phyloP scores from a whole-genome alignment of 345 rosid genomes.

The Mangifera indica region DNA sequence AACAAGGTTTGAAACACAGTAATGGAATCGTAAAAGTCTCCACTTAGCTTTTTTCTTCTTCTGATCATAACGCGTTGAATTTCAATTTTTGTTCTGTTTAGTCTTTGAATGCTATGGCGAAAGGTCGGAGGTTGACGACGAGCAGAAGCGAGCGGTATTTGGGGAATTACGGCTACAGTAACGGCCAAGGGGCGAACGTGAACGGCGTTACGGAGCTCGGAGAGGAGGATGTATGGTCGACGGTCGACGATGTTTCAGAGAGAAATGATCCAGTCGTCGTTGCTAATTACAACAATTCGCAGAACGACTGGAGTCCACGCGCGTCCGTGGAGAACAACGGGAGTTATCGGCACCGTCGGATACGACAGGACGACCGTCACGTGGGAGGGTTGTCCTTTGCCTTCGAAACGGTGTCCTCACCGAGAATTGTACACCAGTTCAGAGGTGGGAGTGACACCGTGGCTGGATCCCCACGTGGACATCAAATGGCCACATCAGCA shows the following conservation, averaged over 20 bases:
- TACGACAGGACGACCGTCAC: slow-evolving; percentile 25
- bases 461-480: slow-evolving; percentile 36
- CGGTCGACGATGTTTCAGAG: slow-evolving; percentile 41
- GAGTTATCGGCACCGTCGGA: slow-evolving; percentile 12
- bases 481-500: slow-evolving; percentile 71
- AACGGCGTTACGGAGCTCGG: slow-evolving; percentile 48
- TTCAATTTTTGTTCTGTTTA: not conserved
- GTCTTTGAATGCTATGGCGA: slow-evolving; percentile 41
- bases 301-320: slow-evolving; percentile 46
- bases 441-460: slow-evolving; percentile 40
- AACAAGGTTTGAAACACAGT: not conserved
- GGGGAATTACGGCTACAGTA: slow-evolving; percentile 38
- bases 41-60: not conserved
- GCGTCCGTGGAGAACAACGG: slow-evolving; percentile 25
- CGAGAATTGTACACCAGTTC: slow-evolving; percentile 78
- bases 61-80: not conserved
- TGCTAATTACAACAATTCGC: slow-evolving; percentile 2
- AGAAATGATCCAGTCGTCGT: slow-evolving; percentile 8
- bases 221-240: slow-evolving; percentile 90
- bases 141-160: slow-evolving; percentile 76
- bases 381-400: slow-evolving; percentile 74
- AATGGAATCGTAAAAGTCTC: slow-evolving; percentile 25
- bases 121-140: slow-evolving; percentile 65
- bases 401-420: slow-evolving; percentile 42
- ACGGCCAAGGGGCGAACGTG: slow-evolving; percentile 20